Evolutionary conservation across 176 grass and related monocot genomes (phyloP).

Genomic region (Ensete glaucum): DNA sequence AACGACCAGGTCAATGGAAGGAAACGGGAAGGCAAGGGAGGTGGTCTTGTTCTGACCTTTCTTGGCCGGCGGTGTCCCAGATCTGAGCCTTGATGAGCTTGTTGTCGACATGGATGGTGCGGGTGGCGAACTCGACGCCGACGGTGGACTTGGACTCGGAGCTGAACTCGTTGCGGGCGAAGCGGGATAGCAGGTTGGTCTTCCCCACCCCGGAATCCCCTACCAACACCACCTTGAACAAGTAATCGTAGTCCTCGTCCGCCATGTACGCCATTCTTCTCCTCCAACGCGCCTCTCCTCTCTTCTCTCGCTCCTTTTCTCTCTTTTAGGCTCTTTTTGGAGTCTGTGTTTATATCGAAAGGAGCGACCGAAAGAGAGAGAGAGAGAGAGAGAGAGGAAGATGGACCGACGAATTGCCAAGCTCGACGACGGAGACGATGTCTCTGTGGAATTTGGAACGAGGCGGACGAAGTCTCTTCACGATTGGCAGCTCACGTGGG

Average conservation of each 20-base stretch:
- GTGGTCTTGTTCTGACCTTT: constrained; percentile 29
- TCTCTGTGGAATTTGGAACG: neutral
- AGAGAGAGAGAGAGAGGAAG: neutral
- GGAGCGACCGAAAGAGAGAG: too few species aligned
- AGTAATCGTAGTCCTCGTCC: constrained; percentile 80
- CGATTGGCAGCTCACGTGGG: neutral
- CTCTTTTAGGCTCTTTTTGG: neutral
- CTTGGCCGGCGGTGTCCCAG: constrained; percentile 71
- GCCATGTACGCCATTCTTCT: constrained; percentile 44
- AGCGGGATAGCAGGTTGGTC: constrained; percentile 70
- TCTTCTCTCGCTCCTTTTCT: neutral
- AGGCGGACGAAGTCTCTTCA: neutral
- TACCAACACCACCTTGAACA: constrained; percentile 82
- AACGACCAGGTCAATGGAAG: too few species aligned
- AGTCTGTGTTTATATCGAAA: too few species aligned
- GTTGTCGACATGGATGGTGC: constrained; percentile 63
- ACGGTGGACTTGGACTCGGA: constrained; percentile 95
- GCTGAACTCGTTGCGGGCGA: constrained; percentile 96
- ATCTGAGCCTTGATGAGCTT: constrained; percentile 94
- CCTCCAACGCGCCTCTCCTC: neutral
- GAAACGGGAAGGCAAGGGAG: neutral
- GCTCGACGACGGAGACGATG: neutral
- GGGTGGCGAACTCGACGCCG: constrained; percentile 93
- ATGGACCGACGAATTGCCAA: neutral
- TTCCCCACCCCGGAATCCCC: constrained; percentile 67